These are phyloP conservation scores for Brasilioporus rufonigricans DNA, from an alignment of 768 basidiomycete species.

Conservation along the genomic window DNA sequence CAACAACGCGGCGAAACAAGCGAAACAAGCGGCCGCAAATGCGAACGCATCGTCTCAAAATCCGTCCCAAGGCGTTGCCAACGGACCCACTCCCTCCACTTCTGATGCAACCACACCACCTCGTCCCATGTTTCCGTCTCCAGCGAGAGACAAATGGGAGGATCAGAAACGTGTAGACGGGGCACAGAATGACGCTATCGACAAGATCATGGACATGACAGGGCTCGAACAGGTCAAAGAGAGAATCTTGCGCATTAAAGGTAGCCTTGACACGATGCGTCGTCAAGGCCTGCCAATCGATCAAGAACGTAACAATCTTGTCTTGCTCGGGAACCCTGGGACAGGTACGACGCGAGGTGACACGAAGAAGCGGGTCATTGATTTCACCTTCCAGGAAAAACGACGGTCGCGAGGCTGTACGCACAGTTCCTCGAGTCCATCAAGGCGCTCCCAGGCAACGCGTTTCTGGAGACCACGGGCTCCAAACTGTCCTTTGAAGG, in stretches of 20 bases:
- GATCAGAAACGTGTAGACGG: constrained; percentile 56
- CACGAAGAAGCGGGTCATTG: background rate
- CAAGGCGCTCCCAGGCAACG: constrained; percentile 48
- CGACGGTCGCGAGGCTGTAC: constrained; percentile 65
- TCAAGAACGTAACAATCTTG: constrained; percentile 59
- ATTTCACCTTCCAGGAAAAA: constrained; percentile 50
- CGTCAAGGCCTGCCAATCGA: constrained; percentile 53
- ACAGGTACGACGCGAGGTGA: constrained; percentile 47
- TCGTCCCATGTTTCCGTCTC: constrained; percentile 28
- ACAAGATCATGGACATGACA: constrained; percentile 66
- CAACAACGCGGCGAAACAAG: constrained; percentile 22
- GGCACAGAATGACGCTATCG: constrained; percentile 49
- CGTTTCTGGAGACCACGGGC: constrained; percentile 64
- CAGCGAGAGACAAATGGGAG: constrained; percentile 51
- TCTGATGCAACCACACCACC: constrained; percentile 1
- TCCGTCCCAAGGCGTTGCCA: background rate
- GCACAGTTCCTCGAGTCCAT: constrained; percentile 61
- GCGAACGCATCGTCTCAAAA: background rate
- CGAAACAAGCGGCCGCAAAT: constrained; percentile 2
- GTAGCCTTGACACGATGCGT: constrained; percentile 51
- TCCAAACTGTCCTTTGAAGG: constrained; percentile 59
- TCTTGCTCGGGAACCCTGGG: constrained; percentile 68
- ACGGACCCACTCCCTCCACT: constrained; percentile 1
- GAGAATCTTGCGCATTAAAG: constrained; percentile 57
- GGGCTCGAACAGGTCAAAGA: constrained; percentile 66